Evolutionary conservation across 2,329 filamentous ascomycete species (phyloP).

Genomic region (Escovopsis sp.): DNA sequence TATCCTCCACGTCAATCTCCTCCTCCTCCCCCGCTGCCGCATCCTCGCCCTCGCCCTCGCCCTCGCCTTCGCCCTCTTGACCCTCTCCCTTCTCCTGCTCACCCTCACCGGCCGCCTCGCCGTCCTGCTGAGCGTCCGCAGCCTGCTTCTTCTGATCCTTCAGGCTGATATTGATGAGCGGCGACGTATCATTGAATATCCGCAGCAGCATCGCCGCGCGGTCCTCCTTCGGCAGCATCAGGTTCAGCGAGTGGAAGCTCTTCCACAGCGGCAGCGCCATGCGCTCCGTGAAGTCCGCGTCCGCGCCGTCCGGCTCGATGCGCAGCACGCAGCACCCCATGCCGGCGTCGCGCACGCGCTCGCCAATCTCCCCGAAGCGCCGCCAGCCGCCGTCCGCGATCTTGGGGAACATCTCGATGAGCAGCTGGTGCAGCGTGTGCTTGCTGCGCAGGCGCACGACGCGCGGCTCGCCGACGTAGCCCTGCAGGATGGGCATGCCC

Average conservation of each 20-base stretch:
- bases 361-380: slow-evolving; percentile 73
- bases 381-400: slow-evolving; percentile 60
- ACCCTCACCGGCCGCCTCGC: slow-evolving; percentile 1
- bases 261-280: slow-evolving; percentile 92
- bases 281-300: slow-evolving; percentile 48
- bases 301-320: slow-evolving; percentile 57
- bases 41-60: slow-evolving; percentile 13
- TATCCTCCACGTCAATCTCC: slow-evolving; percentile 21
- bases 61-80: slow-evolving; percentile 8
- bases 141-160: slow-evolving; percentile 30
- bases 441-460: slow-evolving; percentile 61
- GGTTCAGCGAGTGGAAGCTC: slow-evolving; percentile 77
- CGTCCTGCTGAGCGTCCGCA: not conserved
- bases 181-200: slow-evolving; percentile 78
- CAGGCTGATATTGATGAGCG: slow-evolving; percentile 56
- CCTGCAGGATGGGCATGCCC: slow-evolving; percentile 78
- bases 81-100: slow-evolving; percentile 10
- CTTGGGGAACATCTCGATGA: slow-evolving; percentile 95
- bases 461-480: slow-evolving; percentile 69
- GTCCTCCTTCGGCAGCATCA: slow-evolving; percentile 98
- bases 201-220: slow-evolving; percentile 80
- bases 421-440: slow-evolving; percentile 64
- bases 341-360: slow-evolving; percentile 59
- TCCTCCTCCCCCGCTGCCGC: slow-evolving; percentile 10
- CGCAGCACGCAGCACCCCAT: slow-evolving; percentile 89